These are phyloP conservation scores for Tuctoria greenei DNA, from an alignment of 176 grass and related monocot species.

Conservation along the genomic window DNA sequence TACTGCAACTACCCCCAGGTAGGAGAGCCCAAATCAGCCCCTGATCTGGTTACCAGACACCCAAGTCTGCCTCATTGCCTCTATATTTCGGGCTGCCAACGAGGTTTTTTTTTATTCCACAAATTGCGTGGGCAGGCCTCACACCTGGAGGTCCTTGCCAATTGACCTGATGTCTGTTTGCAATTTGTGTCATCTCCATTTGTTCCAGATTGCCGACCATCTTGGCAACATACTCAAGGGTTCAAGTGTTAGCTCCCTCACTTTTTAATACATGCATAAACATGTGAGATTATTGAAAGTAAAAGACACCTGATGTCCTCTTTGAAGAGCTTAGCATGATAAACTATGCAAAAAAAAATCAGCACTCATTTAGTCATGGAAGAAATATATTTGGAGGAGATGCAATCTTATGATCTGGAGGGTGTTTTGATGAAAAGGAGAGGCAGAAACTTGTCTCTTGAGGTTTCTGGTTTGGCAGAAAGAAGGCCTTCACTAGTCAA, in stretches of 20 bases:
- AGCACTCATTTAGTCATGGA: slow-evolving; percentile 82
- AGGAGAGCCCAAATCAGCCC: too few relatives aligned
- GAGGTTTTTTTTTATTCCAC: too few relatives aligned
- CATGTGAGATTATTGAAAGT: slow-evolving; percentile 65
- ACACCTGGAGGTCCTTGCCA: too few relatives aligned
- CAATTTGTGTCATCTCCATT: slow-evolving; percentile 49
- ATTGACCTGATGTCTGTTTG: too few relatives aligned
- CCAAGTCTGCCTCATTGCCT: too few relatives aligned
- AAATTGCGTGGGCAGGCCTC: too few relatives aligned
- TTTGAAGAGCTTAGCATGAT: slow-evolving; percentile 54
- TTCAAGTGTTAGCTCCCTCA: slow-evolving; percentile 63
- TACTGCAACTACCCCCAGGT: too few relatives aligned
- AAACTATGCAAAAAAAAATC: too few relatives aligned
- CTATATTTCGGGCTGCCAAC: too few relatives aligned
- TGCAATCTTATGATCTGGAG: slow-evolving; percentile 82
- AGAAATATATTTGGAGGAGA: slow-evolving; percentile 81
- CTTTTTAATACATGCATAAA: slow-evolving; percentile 62
- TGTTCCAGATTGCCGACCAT: slow-evolving; percentile 56
- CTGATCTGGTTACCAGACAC: too few relatives aligned
- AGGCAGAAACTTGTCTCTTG: slow-evolving; percentile 59
- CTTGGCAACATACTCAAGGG: slow-evolving; percentile 50
- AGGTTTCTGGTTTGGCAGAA: slow-evolving; percentile 85
- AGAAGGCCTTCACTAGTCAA: slow-evolving; percentile 73
- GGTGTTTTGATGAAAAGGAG: slow-evolving; percentile 59
- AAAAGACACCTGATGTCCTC: slow-evolving; percentile 63